Conservation (phyloP, 2,329 filamentous ascomycete species). For the Stenocarpella maydis region DNA sequence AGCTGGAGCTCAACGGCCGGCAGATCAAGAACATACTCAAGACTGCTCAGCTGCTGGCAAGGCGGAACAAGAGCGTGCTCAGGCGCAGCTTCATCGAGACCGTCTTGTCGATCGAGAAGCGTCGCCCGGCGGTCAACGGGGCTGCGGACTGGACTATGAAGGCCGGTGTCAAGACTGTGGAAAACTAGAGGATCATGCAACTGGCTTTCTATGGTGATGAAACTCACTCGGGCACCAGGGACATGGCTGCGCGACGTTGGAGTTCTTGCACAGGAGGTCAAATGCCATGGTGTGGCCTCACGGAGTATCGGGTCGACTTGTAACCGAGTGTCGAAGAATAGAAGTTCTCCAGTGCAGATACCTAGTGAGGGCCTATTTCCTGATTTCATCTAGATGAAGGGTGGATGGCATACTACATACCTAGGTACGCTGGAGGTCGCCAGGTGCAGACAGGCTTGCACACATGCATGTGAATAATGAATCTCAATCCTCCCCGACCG, state of each 20-base stretch:
- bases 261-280: neutral
- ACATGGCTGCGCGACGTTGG: neutral
- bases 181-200: neutral
- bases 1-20: slow-evolving; percentile 46
- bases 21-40: slow-evolving; percentile 50
- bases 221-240: neutral
- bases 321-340: too few relatives aligned
- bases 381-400: fast-evolving
- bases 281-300: neutral
- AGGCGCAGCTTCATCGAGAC: slow-evolving; percentile 43
- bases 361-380: neutral
- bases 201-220: neutral
- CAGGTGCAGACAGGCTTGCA: neutral
- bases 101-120: slow-evolving; percentile 42
- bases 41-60: slow-evolving; percentile 44
- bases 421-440: too few relatives aligned
- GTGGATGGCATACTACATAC: neutral
- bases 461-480: too few relatives aligned
- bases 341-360: too few relatives aligned
- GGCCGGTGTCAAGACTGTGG: neutral
- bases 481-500: too few relatives aligned
- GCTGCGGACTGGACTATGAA: slow-evolving; percentile 1
- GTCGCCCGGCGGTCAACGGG: slow-evolving; percentile 36
- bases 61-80: slow-evolving; percentile 46
- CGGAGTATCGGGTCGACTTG: neutral